These are phyloP conservation scores for Stemphylium beticola DNA, from an alignment of 2,329 filamentous ascomycete species.

Conservation along the genomic window DNA sequence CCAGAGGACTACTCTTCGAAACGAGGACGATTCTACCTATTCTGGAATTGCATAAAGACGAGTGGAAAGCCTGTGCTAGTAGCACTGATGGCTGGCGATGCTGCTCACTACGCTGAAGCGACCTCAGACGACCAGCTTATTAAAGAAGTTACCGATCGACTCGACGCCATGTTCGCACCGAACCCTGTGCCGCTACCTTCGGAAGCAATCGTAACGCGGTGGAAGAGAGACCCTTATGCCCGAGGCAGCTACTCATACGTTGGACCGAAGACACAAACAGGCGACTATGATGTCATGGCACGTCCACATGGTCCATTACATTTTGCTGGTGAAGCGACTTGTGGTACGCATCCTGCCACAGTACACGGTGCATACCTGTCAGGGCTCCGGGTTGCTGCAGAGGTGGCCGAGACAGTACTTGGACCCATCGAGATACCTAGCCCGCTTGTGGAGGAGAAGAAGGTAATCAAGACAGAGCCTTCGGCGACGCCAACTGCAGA, in stretches of 20 bases:
- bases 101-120: slow-evolving; percentile 85
- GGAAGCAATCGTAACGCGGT: slow-evolving; percentile 89
- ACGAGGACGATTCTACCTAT: slow-evolving; percentile 93
- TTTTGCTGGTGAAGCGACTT: slow-evolving; percentile 97
- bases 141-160: slow-evolving; percentile 77
- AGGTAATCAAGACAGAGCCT: slow-evolving; percentile 48
- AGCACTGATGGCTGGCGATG: slow-evolving; percentile 93
- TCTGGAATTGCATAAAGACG: slow-evolving; percentile 94
- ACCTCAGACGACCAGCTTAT: slow-evolving; percentile 78
- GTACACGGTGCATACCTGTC: slow-evolving; percentile 97
- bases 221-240: slow-evolving; percentile 90
- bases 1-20: slow-evolving; percentile 79
- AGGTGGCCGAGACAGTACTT: slow-evolving; percentile 79
- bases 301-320: slow-evolving; percentile 82
- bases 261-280: slow-evolving; percentile 77
- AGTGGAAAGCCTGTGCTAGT: slow-evolving; percentile 85
- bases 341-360: slow-evolving; percentile 92
- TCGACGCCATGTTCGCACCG: slow-evolving; percentile 74
- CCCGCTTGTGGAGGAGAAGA: slow-evolving; percentile 74
- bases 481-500: slow-evolving; percentile 19
- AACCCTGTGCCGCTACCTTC: slow-evolving; percentile 73
- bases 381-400: slow-evolving; percentile 85
- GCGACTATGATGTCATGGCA: slow-evolving; percentile 94
- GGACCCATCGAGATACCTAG: slow-evolving; percentile 78
- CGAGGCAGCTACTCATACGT: slow-evolving; percentile 95